A percentile compares a stretch with the other conserved stretches of the same genome.
phyloP scores from a whole-genome alignment of 768 basidiomycete species.

The Amanita molliuscula region DNA sequence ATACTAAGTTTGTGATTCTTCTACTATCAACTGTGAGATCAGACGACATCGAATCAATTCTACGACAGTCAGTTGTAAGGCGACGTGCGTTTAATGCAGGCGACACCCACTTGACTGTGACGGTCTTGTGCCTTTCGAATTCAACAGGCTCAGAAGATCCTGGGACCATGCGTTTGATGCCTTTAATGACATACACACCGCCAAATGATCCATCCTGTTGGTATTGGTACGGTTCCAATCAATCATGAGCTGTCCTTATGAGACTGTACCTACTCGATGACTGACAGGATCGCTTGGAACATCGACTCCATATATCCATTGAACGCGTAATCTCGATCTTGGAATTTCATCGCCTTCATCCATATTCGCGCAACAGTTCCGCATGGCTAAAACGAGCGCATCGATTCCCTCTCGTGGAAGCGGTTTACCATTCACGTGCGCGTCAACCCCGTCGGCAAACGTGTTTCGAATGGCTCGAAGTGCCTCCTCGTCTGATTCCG shows the following conservation, averaged over 20 bases:
- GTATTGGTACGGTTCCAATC: background rate
- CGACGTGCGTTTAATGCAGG: background rate
- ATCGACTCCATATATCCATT: slow-evolving; percentile 38
- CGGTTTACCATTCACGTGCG: slow-evolving; percentile 32
- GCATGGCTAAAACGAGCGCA: slow-evolving; percentile 32
- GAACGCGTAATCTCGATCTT: slow-evolving; percentile 23
- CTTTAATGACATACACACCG: slow-evolving; percentile 40
- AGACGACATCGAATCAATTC: slow-evolving; percentile 13
- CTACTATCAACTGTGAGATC: slow-evolving; percentile 26
- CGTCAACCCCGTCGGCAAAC: slow-evolving; percentile 30
- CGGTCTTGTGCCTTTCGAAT: slow-evolving; percentile 40
- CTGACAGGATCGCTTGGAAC: slow-evolving; percentile 26
- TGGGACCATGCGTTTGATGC: slow-evolving; percentile 29
- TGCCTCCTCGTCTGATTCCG: slow-evolving; percentile 30
- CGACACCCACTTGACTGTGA: slow-evolving; percentile 35
- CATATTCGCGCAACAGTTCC: slow-evolving; percentile 16
- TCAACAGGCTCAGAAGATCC: slow-evolving; percentile 22
- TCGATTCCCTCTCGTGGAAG: slow-evolving; percentile 28
- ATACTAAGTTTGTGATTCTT: slow-evolving; percentile 34
- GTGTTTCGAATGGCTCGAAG: slow-evolving; percentile 33
- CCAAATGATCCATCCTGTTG: slow-evolving; percentile 37
- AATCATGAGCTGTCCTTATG: background rate
- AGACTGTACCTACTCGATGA: slow-evolving; percentile 28
- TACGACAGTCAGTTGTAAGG: background rate
- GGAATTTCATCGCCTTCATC: background rate